phyloP scores from a whole-genome alignment of 208 protist species.

The Trypanosoma lewisi region DNA sequence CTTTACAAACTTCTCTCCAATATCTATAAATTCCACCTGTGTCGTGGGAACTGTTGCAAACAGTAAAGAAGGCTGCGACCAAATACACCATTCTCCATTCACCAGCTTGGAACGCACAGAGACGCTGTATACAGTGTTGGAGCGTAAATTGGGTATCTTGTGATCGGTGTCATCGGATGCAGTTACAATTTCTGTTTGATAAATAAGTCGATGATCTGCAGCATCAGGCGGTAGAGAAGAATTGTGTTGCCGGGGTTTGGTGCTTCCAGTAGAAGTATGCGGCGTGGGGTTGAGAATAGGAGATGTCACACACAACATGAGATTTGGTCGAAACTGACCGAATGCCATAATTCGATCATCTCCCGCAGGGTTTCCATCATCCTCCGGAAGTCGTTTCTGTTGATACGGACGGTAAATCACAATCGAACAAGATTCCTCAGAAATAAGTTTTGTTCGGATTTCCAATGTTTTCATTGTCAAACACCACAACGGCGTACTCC shows the following conservation, averaged over 20 bases:
- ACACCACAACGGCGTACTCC: slow-evolving; percentile 88
- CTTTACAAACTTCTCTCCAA: slow-evolving; percentile 83
- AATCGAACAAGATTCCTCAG: slow-evolving; percentile 86
- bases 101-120: slow-evolving; percentile 83
- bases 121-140: slow-evolving; percentile 87
- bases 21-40: slow-evolving; percentile 69
- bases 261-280: slow-evolving; percentile 41
- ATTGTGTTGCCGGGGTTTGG: slow-evolving; percentile 55
- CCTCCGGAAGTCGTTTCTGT: slow-evolving; percentile 79
- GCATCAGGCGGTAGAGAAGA: slow-evolving; percentile 71
- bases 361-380: slow-evolving; percentile 78
- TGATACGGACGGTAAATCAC: slow-evolving; percentile 61
- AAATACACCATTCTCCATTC: slow-evolving; percentile 90
- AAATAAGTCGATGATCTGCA: slow-evolving; percentile 71
- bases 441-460: slow-evolving; percentile 86
- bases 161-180: slow-evolving; percentile 57
- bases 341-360: slow-evolving; percentile 73
- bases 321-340: slow-evolving; percentile 71
- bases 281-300: slow-evolving; percentile 57
- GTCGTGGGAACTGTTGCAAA: slow-evolving; percentile 87
- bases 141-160: slow-evolving; percentile 82
- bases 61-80: slow-evolving; percentile 59
- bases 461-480: slow-evolving; percentile 89
- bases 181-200: slow-evolving; percentile 82
- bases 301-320: slow-evolving; percentile 92